Evolutionary conservation across 2,329 filamentous ascomycete genomes (phyloP).

Genomic region (Juglanconis oblonga): DNA sequence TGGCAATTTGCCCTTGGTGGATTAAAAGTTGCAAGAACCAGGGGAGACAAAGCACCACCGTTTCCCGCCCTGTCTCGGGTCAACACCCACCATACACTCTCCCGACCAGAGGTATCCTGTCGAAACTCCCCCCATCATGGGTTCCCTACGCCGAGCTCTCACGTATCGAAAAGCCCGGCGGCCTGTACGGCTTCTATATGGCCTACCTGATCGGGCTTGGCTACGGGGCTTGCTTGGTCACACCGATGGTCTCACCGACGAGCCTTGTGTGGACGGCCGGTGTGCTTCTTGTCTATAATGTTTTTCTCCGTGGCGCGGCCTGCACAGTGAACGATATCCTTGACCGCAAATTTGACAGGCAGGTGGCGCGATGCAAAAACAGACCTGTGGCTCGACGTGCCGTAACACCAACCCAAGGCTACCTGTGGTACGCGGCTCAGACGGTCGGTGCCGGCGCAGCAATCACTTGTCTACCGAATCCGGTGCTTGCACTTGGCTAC

Average conservation of each 20-base stretch:
- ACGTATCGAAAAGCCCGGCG: slow-evolving; percentile 22
- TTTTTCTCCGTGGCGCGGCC: slow-evolving; percentile 45
- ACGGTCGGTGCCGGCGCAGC: slow-evolving; percentile 28
- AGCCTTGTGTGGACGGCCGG: slow-evolving; percentile 7
- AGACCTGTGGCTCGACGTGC: slow-evolving; percentile 48
- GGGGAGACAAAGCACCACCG: background rate
- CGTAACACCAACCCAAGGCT: slow-evolving; percentile 28
- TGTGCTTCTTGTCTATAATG: slow-evolving; percentile 19
- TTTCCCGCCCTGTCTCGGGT: background rate
- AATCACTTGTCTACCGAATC: slow-evolving; percentile 38
- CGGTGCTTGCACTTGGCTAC: slow-evolving; percentile 37
- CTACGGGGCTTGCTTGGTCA: slow-evolving; percentile 19
- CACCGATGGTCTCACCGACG: background rate
- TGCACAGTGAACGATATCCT: slow-evolving; percentile 51
- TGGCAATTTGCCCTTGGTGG: background rate
- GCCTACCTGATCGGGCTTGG: slow-evolving; percentile 21
- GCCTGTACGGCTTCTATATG: slow-evolving; percentile 24
- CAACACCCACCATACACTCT: background rate
- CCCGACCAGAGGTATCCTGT: background rate
- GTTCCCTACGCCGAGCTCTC: slow-evolving; percentile 23
- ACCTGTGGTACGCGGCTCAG: slow-evolving; percentile 41
- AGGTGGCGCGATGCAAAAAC: slow-evolving; percentile 43
- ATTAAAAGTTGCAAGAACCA: background rate
- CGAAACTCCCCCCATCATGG: slow-evolving; percentile 16
- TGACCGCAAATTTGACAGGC: slow-evolving; percentile 46